Percentiles rank a stretch among this genome's conserved stretches.
Conservation (phyloP, 2,329 filamentous ascomycete genomes). For the Ophiocordyceps camponoti-saundersi region DNA sequence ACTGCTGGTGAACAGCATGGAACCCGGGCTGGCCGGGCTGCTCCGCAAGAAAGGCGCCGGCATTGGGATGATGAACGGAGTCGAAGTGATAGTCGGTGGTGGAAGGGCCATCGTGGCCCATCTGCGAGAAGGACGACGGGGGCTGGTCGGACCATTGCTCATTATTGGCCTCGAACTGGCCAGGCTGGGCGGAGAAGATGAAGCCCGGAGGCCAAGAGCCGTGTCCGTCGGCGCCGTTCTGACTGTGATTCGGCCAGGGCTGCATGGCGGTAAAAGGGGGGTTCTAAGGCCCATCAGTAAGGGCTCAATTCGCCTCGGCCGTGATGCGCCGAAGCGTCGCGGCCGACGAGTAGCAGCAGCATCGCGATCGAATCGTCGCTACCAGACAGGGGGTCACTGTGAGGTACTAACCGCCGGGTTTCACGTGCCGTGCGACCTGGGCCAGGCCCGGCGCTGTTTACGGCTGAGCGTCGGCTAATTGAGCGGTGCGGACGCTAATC, state of each 20-base stretch:
- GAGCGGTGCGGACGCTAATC: slow-evolving; percentile 2
- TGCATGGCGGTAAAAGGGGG: slow-evolving; percentile 13
- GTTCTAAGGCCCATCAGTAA: neutral
- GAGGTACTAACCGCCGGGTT: slow-evolving; percentile 3
- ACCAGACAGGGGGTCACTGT: neutral
- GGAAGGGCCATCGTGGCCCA: slow-evolving; percentile 4
- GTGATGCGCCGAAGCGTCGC: neutral
- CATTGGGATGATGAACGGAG: slow-evolving; percentile 9
- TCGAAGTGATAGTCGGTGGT: slow-evolving; percentile 17
- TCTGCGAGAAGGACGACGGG: slow-evolving; percentile 14
- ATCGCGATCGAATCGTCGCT: neutral
- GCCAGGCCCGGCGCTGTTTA: neutral
- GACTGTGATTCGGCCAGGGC: slow-evolving; percentile 20
- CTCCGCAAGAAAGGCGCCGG: slow-evolving; percentile 15
- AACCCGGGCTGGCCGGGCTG: slow-evolving; percentile 12
- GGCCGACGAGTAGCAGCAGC: neutral
- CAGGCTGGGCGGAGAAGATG: slow-evolving; percentile 14
- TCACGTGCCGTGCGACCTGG: slow-evolving; percentile 1
- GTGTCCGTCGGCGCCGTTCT: slow-evolving; percentile 18
- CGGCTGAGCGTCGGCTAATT: slow-evolving; percentile 5
- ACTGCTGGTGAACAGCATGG: slow-evolving; percentile 15
- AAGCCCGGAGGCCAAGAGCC: slow-evolving; percentile 18
- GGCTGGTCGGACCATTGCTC: slow-evolving; percentile 18
- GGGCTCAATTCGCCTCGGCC: neutral
- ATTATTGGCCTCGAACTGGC: slow-evolving; percentile 21